These are phyloP conservation scores for Tolypocladium guangdongense DNA, from an alignment of 2,329 filamentous ascomycete species.

Conservation along the genomic window DNA sequence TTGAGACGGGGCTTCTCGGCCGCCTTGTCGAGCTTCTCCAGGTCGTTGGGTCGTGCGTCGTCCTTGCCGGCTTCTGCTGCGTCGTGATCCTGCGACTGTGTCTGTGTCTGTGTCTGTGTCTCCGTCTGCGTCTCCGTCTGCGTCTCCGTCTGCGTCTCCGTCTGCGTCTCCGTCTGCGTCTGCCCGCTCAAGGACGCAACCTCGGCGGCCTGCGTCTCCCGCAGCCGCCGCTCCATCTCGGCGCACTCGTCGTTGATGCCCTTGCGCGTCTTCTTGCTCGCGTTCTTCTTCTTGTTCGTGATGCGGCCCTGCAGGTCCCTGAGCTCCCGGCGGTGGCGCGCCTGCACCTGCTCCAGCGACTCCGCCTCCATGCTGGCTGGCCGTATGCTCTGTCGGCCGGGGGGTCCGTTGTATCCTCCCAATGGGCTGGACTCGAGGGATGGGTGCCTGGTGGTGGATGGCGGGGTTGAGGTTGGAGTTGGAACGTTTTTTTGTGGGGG, in stretches of 20 bases:
- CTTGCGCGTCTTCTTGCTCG: slow-evolving; percentile 76
- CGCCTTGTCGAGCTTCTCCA: slow-evolving; percentile 3
- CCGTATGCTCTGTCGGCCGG: not conserved
- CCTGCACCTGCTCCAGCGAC: slow-evolving; percentile 64
- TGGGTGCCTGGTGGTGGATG: not conserved
- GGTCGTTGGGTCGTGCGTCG: not conserved
- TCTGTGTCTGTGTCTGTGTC: not conserved
- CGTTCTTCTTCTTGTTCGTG: slow-evolving; percentile 93
- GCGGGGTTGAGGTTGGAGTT: not conserved
- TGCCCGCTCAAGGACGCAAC: slow-evolving; percentile 29
- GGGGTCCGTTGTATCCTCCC: not conserved
- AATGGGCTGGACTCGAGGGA: not conserved
- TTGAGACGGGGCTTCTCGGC: not conserved
- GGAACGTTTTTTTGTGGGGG: not conserved
- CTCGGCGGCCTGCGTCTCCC: slow-evolving; percentile 56
- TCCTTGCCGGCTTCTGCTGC: not conserved
- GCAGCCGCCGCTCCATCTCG: slow-evolving; percentile 53
- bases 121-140: slow-evolving; percentile 1
- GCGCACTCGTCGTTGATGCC: slow-evolving; percentile 69
- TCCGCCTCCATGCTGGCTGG: slow-evolving; percentile 24
- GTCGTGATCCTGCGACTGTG: not conserved
- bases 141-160: slow-evolving; percentile 7
- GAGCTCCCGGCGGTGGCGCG: slow-evolving; percentile 78
- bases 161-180: slow-evolving; percentile 8
- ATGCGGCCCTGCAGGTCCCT: slow-evolving; percentile 75